Base-by-base conservation (phyloP, 768 basidiomycete genomes). In the Lepiota subincarnata region DNA sequence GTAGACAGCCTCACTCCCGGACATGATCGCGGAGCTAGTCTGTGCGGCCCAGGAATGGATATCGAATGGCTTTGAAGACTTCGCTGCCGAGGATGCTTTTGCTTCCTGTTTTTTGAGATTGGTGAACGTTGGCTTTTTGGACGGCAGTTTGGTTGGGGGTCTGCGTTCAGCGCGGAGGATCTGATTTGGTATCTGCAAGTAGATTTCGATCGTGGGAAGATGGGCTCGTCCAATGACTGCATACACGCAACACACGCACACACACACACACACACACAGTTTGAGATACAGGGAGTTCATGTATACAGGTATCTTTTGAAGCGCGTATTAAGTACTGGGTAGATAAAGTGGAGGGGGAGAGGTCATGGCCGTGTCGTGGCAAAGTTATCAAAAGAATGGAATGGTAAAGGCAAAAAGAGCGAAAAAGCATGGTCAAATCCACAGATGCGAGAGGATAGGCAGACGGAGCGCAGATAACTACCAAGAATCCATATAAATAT, bases 1-100 rank as follows among this genome's bases (percentile, higher is more conserved):
- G 39, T 64, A 60, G 13, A 65, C 56, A 48, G 70, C 69, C 34
- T 72, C 71, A 38, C 58, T 60, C 13, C 58, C 72, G 49, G 68
- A 66, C 42, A 56, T 59, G 42, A 64, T 60, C 45, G 66, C 64
- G 24, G 56, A 59, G 20, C 47, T 57, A 20, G 82, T 73, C n/a
- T 75, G 73, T 35, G 78, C 75, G 50, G 84, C 71, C 86, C 86
- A 89, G 26, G 80, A 79, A 61, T 79, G 73, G 61, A 87, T 84
- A 61, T 82, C 70, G 77, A 73, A 45, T 59, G 55, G 26, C 63
- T 60, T 41, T n/a, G n/a, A n/a, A n/a, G n/a, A n/a, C n/a, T n/a
- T n/a, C n/a, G 64, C 66, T 61, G 64, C 66, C 61, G 56, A 53
- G 63, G 63, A 60, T 65, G 67, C 65, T 80, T 76, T 62, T 73